Evolutionary conservation across 345 rosid genomes (phyloP), one percentile per base, ranked within the genome.

Genomic region (Rhodamnia rubescens): DNA sequence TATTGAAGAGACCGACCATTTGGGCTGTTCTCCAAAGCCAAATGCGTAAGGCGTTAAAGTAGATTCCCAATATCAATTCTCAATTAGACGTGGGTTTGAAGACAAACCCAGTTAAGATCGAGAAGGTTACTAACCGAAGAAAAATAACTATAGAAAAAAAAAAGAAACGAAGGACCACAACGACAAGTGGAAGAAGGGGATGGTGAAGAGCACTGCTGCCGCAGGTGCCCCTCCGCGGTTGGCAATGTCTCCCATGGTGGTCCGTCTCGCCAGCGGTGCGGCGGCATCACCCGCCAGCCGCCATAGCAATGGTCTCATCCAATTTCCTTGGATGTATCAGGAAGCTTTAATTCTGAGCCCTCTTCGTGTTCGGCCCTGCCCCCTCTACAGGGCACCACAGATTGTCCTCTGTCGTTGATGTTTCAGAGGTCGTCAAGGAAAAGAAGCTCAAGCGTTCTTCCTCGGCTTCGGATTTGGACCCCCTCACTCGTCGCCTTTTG

Each of bases 401-500:
- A 61, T 44, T 82, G 11, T 53, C 87, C 53, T 24, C 80, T 75
- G 53, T 81, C 11, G 50, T 47, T 29, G 85, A 83, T 51, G 85
- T 83, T 42, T 86, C 85, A 53, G 82, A 69, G 75, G 74, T 86
- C 44, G 4, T 86, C 87, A 53, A 83, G 83, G 87, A 53, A 54
- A 86, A 83, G 85, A 69, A 86, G 74, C 74, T 36, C 27, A 54
- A 78, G 58, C 27, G 84, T 29, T 42, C 87, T 26, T n/a, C 84
- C 27, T 36, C 87, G 18, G 9, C 15, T 85, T 83, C 83, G 26
- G 56, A 27, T 86, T 49, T 82, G 85, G 85, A 44, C 47, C 47
- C 8, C 1, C 44, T 42, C 44, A 42, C 44, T 42, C 44, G 6
- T 42, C 44, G 44, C 47, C 7, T 44, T 44, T 44, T 44, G 47